phyloP scores from a whole-genome alignment of 208 protist species.

The Crithidia fasciculata region DNA sequence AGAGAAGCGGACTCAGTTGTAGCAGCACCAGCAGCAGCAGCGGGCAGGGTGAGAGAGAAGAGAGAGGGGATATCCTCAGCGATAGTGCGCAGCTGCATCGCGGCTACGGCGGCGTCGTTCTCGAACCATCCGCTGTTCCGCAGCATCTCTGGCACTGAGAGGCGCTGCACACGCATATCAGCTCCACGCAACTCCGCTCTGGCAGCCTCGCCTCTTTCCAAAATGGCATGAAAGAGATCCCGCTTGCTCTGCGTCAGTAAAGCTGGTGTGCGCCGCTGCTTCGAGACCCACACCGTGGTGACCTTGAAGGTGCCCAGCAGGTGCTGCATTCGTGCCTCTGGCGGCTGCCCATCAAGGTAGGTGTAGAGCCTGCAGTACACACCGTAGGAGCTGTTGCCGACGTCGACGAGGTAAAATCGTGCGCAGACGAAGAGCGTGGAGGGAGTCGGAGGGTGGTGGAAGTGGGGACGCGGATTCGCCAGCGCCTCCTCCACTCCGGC shows the following conservation, averaged over 20 bases:
- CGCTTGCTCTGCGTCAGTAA: conserved; percentile 21
- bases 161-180: conserved; percentile 13
- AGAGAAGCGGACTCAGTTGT: too few species aligned
- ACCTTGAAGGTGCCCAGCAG: conserved; percentile 61
- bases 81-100: not conserved
- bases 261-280: conserved; percentile 35
- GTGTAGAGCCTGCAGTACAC: conserved; percentile 48
- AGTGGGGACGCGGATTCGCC: conserved; percentile 25
- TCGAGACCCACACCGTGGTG: conserved; percentile 63
- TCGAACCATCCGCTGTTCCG: conserved; percentile 25
- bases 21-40: not conserved
- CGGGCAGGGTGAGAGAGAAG: conserved; percentile 2
- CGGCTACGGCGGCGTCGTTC: conserved; percentile 9
- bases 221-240: conserved; percentile 3
- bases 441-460: conserved; percentile 38
- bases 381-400: conserved; percentile 65
- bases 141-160: conserved; percentile 12
- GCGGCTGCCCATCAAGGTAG: conserved; percentile 39
- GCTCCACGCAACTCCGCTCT: not conserved
- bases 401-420: conserved; percentile 44
- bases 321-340: conserved; percentile 22
- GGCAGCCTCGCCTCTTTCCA: not conserved
- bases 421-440: conserved; percentile 45
- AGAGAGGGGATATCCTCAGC: not conserved
- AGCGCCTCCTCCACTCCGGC: conserved; percentile 60